Base-by-base conservation (phyloP, 1,284 basidiomycete species). In the Apiotrichum laibachii region DNA sequence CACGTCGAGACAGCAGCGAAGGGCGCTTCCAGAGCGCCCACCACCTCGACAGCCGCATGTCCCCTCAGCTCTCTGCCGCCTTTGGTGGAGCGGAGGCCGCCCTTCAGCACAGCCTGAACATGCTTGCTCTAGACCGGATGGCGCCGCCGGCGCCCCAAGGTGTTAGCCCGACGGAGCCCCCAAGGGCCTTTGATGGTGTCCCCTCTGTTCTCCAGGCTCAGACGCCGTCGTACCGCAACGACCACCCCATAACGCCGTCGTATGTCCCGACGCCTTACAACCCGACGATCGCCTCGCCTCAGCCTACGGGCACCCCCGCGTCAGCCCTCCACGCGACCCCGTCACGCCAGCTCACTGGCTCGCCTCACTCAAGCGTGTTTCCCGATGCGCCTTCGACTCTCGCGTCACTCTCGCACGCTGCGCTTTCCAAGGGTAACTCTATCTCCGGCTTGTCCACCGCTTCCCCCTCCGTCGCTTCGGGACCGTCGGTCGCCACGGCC, bases 401-500 rank as follows among this genome's bases (percentile, higher is more conserved):
- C 3, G 9, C 42, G 12, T 37, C 37, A 4, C 37, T 37, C 37
- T 6, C 37, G 5, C 26, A 31, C 26, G 26, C 40, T 4, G 40
- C 40, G n/a, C 40, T 42, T 8, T 42, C 40, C 40, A n/a, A n/a
- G 15, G 40, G 2, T 8, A 8, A n/a, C 15, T 42, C 40, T 5
- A 15, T 18, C 16, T 3, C 43, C n/a, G 43, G 1, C n/a, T 19
- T 11, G 3, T 5, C n/a, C 43, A 9, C n/a, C 8, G 11, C 19
- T 10, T 5, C n/a, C 43, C n/a, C 43, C 10, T n/a, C 43, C n/a
- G 11, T n/a, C 19, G 19, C 10, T 11, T 18, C 43, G 2, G 40
- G 34, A 34, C 49, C 19, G n/a, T 34, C 49, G 2, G 49, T 50
- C 19, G 35, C 49, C n/a, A 50, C 49, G 11, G 40, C 54, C 9